Base-by-base conservation (phyloP, 1,284 basidiomycete genomes). In the Rhodotorula glutinis region DNA sequence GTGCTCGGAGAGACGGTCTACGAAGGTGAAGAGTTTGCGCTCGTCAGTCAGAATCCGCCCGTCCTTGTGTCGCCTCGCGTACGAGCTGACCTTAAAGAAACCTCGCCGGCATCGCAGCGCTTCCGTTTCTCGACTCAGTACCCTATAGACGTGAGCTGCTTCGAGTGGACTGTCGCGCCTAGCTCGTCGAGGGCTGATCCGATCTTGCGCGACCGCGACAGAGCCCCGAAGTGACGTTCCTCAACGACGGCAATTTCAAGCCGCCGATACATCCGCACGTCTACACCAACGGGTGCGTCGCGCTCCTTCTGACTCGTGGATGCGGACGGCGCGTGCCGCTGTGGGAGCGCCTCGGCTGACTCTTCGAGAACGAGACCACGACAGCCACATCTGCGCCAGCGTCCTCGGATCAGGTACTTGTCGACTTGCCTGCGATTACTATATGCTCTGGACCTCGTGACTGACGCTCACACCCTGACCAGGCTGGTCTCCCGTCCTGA, bases 191-290 rank as follows among this genome's bases (percentile, higher is more conserved):
- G 3, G 53, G 19, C 55, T 56, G 55, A 25, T 16, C 17, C 49
- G 2, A 38, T 23, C 27, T 25, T 2, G 9, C 14, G 27, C 7
- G 27, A 19, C 3, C 38, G 47, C 33, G 33, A 38, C 66, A 67
- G 58, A 66, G 63, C 1, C 65, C 65, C n/a, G 63, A 80, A 76
- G 80, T 81, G 11, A 80, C 79, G 0, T 81, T 80, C 54, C 55
- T 80, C 21, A 72, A 67, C 1, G 70, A 77, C 56, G 53, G 60
- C 5, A 54, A 72, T 14, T 80, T 75, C 66, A 72, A 75, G 63
- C 72, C 79, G 10, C 80, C 80, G 2, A 25, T 76, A 30, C 79
- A 80, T 70, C 80, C 79, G 19, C 80, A 81, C 63, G 77, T 77
- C 4, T 80, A 71, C 49, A 55, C 58, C 3, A 66, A 66, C 38